Evolutionary conservation across 2,329 filamentous ascomycete species (phyloP), one percentile per base, ranked within the genome.

Genomic region (Ascochyta pisi): DNA sequence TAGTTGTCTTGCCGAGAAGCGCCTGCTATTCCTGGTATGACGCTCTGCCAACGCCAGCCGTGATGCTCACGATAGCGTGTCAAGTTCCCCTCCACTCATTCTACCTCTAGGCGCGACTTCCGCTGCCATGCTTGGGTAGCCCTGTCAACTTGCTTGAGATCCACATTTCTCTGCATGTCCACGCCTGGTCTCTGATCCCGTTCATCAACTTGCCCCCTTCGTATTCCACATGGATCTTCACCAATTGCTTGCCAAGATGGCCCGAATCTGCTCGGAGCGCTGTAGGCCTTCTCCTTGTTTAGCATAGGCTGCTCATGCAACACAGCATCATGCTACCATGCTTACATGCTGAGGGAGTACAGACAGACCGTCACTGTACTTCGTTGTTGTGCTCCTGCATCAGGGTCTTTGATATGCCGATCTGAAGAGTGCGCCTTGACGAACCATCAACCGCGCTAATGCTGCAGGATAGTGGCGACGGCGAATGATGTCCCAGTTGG

Each of bases 1-100:
- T 61, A 51, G 51, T 61, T 56, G 57, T 67, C 53, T 54, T 61
- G 52, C 67, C 62, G 66, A 66, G 62, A 65, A 66, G 64, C 63
- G 54, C 70, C 65, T 70, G 66, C 68, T 70, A 65, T 67, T 67
- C 63, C 66, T 64, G 63, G 68, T 66, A 66, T 66, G 64, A 72
- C 64, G 65, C 69, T 58, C 61, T 65, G 64, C 64, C 65, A 59
- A 63, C 63, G 62, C 62, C 67, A 66, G 69, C 68, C 65, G 69
- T 68, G 63, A 70, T 71, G 67, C 67, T 71, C 72, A 69, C 68
- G 63, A 70, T 72, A 68, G 70, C 71, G 68, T 73, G 65, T 70
- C 66, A 68, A 67, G 51, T 57, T 64, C 57, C 63, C 61, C 68
- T 71, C 72, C 71, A 73, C 63, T 71, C 60, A 61, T 66, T 61